Evolutionary conservation across 768 basidiomycete genomes (phyloP).

Genomic region (Auricularia sp.): DNA sequence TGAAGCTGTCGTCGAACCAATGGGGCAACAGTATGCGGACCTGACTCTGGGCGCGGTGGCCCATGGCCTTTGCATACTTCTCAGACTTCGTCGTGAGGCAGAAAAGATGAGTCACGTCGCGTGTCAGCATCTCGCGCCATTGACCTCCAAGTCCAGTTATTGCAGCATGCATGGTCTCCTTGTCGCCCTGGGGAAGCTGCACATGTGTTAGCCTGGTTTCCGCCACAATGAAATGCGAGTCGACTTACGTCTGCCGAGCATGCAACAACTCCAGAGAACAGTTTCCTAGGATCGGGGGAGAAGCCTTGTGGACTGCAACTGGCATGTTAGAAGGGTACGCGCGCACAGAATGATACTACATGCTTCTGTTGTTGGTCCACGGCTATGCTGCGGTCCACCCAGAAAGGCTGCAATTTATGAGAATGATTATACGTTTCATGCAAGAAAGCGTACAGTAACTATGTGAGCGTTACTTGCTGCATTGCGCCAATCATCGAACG

Average conservation of each 20-base stretch:
- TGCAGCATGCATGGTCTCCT: conserved; percentile 63
- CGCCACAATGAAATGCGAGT: not conserved
- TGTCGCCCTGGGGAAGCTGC: conserved; percentile 53
- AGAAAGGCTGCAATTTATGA: conserved; percentile 35
- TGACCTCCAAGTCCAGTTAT: conserved; percentile 73
- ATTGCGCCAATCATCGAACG: conserved; percentile 46
- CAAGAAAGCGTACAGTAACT: conserved; percentile 28
- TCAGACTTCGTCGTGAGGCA: conserved; percentile 39
- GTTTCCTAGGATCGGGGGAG: conserved; percentile 65
- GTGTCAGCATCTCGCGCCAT: conserved; percentile 65
- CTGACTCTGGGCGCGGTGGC: conserved; percentile 46
- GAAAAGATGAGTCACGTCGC: conserved; percentile 84
- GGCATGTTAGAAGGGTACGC: conserved; percentile 1
- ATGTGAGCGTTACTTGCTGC: conserved; percentile 24
- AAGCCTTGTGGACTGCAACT: conserved; percentile 43
- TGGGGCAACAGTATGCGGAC: conserved; percentile 76
- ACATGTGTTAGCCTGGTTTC: conserved; percentile 1
- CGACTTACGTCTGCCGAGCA: conserved; percentile 55
- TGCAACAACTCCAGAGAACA: conserved; percentile 78
- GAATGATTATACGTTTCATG: not conserved
- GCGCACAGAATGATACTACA: conserved; percentile 16
- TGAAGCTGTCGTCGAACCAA: conserved; percentile 73
- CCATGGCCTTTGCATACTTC: conserved; percentile 41
- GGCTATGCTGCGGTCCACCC: conserved; percentile 61
- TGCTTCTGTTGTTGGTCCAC: conserved; percentile 50